Evolutionary conservation across 306 rosid genomes (phyloP).

Genomic region (Prunus mongolica): DNA sequence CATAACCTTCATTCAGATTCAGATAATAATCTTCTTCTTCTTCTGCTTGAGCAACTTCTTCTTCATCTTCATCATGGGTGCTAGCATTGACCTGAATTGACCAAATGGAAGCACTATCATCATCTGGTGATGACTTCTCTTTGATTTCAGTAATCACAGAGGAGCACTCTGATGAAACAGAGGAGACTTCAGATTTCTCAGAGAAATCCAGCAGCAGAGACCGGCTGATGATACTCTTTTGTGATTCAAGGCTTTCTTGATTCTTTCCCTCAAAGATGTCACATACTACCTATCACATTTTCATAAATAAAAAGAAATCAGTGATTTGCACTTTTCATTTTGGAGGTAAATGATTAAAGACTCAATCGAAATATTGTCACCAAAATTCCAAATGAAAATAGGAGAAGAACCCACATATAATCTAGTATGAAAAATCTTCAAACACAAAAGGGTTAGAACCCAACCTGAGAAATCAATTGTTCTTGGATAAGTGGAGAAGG

Average conservation of each 20-base stretch:
- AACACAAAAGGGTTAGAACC: background rate
- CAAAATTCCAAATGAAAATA: background rate
- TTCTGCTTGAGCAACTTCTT: constrained; percentile 19
- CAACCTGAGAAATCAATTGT: constrained; percentile 57
- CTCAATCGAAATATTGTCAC: background rate
- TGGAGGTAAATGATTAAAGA: background rate
- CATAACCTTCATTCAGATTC: constrained; percentile 23
- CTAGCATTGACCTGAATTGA: constrained; percentile 86
- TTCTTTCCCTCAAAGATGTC: constrained; percentile 39
- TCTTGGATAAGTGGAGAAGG: constrained; percentile 52
- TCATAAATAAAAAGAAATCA: background rate
- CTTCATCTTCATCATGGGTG: constrained; percentile 52
- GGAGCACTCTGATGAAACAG: constrained; percentile 42
- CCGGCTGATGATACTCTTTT: constrained; percentile 52
- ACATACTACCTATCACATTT: constrained; percentile 33
- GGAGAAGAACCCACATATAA: background rate
- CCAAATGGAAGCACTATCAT: constrained; percentile 81
- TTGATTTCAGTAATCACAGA: constrained; percentile 45
- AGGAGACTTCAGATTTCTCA: constrained; percentile 55
- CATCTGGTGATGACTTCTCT: constrained; percentile 40
- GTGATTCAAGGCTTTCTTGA: constrained; percentile 43
- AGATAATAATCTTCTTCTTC: constrained; percentile 20
- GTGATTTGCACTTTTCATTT: background rate
- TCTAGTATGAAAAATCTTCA: no score
- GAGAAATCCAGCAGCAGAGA: constrained; percentile 78